These are phyloP conservation scores for Polychaeton citri DNA, from an alignment of 2,329 filamentous ascomycete genomes.

Conservation along the genomic window DNA sequence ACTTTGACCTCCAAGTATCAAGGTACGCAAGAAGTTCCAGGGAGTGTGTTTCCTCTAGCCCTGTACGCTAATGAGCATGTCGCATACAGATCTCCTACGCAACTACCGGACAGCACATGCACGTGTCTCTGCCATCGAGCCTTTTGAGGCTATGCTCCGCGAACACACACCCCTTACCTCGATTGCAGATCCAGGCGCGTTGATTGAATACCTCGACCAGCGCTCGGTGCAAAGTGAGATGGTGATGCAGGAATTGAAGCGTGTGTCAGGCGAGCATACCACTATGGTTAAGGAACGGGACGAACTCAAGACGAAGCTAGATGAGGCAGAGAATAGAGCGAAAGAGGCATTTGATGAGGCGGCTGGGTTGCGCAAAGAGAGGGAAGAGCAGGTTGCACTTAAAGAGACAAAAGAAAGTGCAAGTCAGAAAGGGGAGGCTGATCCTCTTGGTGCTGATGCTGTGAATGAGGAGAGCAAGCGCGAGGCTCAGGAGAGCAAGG, in stretches of 20 bases:
- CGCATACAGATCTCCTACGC: constrained; percentile 60
- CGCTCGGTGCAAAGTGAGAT: constrained; percentile 77
- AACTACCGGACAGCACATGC: constrained; percentile 88
- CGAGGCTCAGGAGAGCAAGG: constrained; percentile 4
- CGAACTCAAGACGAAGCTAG: constrained; percentile 60
- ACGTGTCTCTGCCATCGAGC: constrained; percentile 74
- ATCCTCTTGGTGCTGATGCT: constrained; percentile 7
- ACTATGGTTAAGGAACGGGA: constrained; percentile 50
- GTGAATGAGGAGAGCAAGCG: constrained; percentile 2
- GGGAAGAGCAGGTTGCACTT: constrained; percentile 7
- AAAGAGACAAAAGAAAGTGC: background rate
- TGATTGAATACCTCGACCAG: constrained; percentile 84
- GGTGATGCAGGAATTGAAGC: constrained; percentile 85
- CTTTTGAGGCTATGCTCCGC: constrained; percentile 79
- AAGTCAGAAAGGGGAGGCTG: constrained; percentile 9
- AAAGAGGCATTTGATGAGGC: constrained; percentile 52
- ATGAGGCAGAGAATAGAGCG: constrained; percentile 52
- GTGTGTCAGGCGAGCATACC: constrained; percentile 47
- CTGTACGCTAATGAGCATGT: constrained; percentile 1
- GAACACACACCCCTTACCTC: constrained; percentile 87
- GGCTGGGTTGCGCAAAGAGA: constrained; percentile 35
- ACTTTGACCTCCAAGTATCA: constrained; percentile 80
- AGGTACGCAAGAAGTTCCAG: constrained; percentile 48
- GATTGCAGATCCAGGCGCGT: constrained; percentile 68
- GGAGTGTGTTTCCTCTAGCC: no score